These are phyloP conservation scores for Blastomyces gilchristii DNA, from an alignment of 2,329 filamentous ascomycete species.

Conservation along the genomic window DNA sequence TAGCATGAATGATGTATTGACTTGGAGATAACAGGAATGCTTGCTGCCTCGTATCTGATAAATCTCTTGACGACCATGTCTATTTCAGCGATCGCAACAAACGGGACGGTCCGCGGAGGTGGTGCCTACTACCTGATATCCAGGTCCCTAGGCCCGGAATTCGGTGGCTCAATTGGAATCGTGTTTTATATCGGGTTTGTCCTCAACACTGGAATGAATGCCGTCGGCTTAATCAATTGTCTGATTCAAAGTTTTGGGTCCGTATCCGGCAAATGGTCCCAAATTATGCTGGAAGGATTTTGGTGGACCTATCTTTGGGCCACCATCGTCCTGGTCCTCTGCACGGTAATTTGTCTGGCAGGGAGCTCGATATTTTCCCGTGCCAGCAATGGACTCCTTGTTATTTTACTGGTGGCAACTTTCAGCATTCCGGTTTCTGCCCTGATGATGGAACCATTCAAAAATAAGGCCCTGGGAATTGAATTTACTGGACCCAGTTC, in stretches of 20 bases:
- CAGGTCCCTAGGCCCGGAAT: conserved; percentile 73
- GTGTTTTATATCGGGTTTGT: conserved; percentile 87
- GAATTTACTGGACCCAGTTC: conserved; percentile 69
- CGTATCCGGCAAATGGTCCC: conserved; percentile 45
- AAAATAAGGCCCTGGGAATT: conserved; percentile 50
- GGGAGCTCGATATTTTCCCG: conserved; percentile 71
- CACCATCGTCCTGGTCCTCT: conserved; percentile 59
- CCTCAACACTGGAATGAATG: conserved; percentile 77
- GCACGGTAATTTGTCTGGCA: conserved; percentile 65
- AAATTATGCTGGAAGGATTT: conserved; percentile 57
- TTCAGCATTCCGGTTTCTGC: conserved; percentile 76
- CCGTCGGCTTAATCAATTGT: conserved; percentile 76
- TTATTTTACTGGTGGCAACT: conserved; percentile 61
- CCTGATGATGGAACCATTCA: conserved; percentile 57
- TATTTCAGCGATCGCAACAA: conserved; percentile 78
- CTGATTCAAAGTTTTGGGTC: conserved; percentile 63
- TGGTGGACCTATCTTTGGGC: conserved; percentile 70
- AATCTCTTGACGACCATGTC: conserved; percentile 79
- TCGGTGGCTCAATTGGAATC: conserved; percentile 77
- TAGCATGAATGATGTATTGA: background rate
- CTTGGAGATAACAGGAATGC: conserved; percentile 37
- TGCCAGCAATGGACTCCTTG: conserved; percentile 65
- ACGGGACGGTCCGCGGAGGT: conserved; percentile 77
- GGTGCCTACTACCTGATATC: conserved; percentile 86
- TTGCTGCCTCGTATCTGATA: conserved; percentile 65